phyloP scores from a whole-genome alignment of 495 filamentous ascomycete species.

The Daldinia concentrica region DNA sequence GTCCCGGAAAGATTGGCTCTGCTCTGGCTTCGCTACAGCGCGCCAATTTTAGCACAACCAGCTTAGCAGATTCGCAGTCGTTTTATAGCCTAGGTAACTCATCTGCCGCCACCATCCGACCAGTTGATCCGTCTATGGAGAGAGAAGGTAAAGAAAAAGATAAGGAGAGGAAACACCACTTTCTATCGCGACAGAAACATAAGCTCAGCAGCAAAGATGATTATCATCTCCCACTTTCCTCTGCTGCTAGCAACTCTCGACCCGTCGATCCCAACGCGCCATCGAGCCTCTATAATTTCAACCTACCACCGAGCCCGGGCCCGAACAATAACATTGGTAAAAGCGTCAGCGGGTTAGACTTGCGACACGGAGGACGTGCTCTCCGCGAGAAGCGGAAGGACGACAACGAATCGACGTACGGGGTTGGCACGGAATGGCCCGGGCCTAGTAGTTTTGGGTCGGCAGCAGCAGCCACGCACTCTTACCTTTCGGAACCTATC shows the following conservation, averaged over 20 bases:
- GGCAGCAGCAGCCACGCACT: constrained; percentile 45
- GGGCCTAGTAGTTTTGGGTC: constrained; percentile 61
- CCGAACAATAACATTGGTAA: constrained; percentile 77
- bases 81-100: constrained; percentile 87
- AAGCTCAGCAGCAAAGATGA: constrained; percentile 84
- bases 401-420: constrained; percentile 59
- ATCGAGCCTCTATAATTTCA: constrained; percentile 79
- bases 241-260: constrained; percentile 87
- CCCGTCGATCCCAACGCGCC: constrained; percentile 86
- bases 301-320: constrained; percentile 73
- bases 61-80: constrained; percentile 75
- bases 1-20: constrained; percentile 80
- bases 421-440: constrained; percentile 59
- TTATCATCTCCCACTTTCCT: constrained; percentile 83
- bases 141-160: constrained; percentile 58
- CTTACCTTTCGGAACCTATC: constrained; percentile 57
- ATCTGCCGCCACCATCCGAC: constrained; percentile 78
- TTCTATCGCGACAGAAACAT: constrained; percentile 89
- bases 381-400: constrained; percentile 92
- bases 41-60: constrained; percentile 80
- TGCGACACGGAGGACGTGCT: constrained; percentile 84
- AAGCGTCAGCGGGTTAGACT: constrained; percentile 82
- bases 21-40: constrained; percentile 67
- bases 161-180: constrained; percentile 81
- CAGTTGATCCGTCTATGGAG: constrained; percentile 54